Evolutionary conservation across 129 eudicot genomes (phyloP), one percentile per base, ranked within the genome.

Genomic region (Logfia minima): DNA sequence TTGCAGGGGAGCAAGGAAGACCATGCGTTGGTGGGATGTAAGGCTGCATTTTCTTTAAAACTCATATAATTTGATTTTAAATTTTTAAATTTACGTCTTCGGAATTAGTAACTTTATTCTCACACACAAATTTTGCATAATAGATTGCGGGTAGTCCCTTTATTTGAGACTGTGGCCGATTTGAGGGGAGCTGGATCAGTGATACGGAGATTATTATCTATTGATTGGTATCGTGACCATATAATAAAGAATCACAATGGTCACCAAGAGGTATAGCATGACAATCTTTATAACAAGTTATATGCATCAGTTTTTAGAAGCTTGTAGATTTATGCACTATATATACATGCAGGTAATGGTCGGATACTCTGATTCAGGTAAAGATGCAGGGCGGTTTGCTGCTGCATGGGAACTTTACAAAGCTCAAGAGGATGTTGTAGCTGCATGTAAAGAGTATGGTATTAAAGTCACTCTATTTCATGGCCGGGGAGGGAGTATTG

Each of bases 401-500:
- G 96, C 93, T 59, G 98, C 93, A 67, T 92, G 98, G 93, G 93
- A 89, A 60, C 96, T 90, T 43, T 89, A 89, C 84, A 90, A 92
- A 92, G 97, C 96, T 45, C 98, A 92, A 86, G 96, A 89, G 75
- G 91, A 87, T 84, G 93, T 92, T 72, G 90, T 87, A 60, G 92
- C 93, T 70, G 98, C 96, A 70, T 93, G 98, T 81, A 93, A 88
- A 23, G 91, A 93, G 70, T 90, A 52, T 76, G 88, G 88, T 11
- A 93, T 90, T 14, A 90, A 93, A 75, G 86, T 90, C 68, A 93
- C 98, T 80, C 83, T 93, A 14, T 93, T 93, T 75, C 98, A 93
- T 67, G 98, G 98, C 4, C 98, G 96, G 35, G 96, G 98, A 62
- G 98, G 97, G 14, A 93, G 98, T 41, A 87, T 93, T 43, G 98